Conservation (phyloP, 148 eudicot genomes). For the Talinum fruticosum region DNA sequence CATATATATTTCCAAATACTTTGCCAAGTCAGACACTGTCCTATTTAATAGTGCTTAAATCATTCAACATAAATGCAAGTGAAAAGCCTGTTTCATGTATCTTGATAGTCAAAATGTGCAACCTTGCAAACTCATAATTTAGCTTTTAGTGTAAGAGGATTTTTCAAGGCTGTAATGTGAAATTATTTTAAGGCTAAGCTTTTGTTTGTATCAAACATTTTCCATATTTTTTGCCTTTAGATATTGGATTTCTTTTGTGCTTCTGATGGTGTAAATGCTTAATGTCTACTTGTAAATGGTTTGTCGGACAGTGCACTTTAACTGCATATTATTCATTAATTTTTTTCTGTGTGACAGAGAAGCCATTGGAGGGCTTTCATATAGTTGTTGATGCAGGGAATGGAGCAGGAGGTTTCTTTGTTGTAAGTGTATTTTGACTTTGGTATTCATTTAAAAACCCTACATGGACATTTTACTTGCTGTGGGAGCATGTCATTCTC, state of each 20-base stretch:
- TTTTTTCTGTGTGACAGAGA: slow-evolving; percentile 52
- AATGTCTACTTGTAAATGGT: not conserved
- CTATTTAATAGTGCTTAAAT: not conserved
- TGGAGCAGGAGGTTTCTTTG: slow-evolving; percentile 99
- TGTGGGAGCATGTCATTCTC: not conserved
- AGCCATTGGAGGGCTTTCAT: slow-evolving; percentile 95
- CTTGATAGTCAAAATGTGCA: not conserved
- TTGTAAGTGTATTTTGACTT: slow-evolving; percentile 49
- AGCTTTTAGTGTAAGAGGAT: not conserved
- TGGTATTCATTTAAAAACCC: not conserved
- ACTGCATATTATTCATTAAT: not conserved
- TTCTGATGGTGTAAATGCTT: not conserved
- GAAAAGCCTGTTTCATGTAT: not conserved
- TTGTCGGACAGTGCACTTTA: not conserved
- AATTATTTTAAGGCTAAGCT: not conserved
- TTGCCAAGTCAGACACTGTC: not conserved
- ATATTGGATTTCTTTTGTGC: slow-evolving; percentile 6
- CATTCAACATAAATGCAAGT: not conserved
- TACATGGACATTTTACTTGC: not conserved
- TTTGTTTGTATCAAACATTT: not conserved
- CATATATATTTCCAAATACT: not conserved
- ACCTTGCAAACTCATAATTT: not conserved
- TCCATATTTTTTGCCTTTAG: not conserved
- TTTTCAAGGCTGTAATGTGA: not conserved
- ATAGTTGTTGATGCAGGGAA: slow-evolving; percentile 98